A percentile compares a stretch with the other conserved stretches of the same genome.
Evolutionary conservation across 257 asterid species (phyloP).

Genomic region (Nicotiana otophora): DNA sequence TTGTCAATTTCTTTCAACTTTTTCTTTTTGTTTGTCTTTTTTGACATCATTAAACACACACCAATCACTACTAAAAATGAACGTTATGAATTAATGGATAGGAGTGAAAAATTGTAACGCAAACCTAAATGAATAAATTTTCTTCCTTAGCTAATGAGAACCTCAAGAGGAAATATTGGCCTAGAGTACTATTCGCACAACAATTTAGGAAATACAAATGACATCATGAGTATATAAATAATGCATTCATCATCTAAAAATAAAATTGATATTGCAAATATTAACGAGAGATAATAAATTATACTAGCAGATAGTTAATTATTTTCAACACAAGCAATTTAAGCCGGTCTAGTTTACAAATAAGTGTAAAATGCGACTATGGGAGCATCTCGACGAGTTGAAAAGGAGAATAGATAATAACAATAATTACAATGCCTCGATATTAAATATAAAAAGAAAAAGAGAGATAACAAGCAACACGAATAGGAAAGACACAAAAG

Average conservation of each 20-base stretch:
- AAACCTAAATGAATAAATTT: neutral
- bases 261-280: neutral
- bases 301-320: no score
- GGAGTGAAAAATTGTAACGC: neutral
- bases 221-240: neutral
- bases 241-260: neutral
- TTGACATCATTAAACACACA: neutral
- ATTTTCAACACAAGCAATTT: no score
- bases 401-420: neutral
- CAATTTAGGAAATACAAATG: neutral
- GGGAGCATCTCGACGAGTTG: neutral
- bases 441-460: no score
- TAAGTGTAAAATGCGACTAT: no score
- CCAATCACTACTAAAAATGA: neutral
- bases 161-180: neutral
- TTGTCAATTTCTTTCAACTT: neutral
- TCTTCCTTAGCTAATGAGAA: neutral
- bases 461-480: no score
- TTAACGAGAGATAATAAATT: neutral
- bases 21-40: neutral
- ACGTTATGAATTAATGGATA: conserved; percentile 4
- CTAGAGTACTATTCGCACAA: neutral
- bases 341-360: no score
- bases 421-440: no score
- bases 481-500: no score